Base-by-base conservation (phyloP, 208 protist genomes). In the Porcisia hertigi region DNA sequence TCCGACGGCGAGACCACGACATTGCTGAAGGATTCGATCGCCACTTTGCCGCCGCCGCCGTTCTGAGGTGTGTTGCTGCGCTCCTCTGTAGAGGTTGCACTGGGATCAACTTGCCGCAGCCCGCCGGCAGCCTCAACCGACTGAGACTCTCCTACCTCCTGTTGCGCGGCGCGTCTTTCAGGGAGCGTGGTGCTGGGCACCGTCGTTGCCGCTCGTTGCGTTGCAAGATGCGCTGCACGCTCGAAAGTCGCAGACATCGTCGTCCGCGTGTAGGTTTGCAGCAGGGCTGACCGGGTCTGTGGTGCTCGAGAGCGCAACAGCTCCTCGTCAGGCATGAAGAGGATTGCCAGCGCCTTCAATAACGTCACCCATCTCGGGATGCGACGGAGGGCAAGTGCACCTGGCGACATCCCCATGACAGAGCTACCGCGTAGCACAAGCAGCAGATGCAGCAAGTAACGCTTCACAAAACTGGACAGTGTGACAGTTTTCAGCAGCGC, bases 391-490 rank as follows among this genome's bases (percentile, higher is more conserved):
- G 93, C 76, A 30, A 82, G 63, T 1, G 76, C 66, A 5, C 82
- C 82, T 18, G 85, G 79, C 7, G 83, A 63, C 49, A 83, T 65
- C 41, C 71, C 69, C 0, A 53, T 36, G 20, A 60, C 55, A 66
- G 87, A 86, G 79, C 88, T 90, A 34, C 91, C 85, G 14, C 85
- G 88, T 4, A 96, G 49, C 6, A 94, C 85, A n/a, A 94, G 62
- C 2, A 97, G 53, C 9, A 97, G 76, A 69, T 97, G 93, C 14
- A 88, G 88, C 76, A 97, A 47, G 77, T 97, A 97, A 4, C 88
- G 91, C 54, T 73, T 69, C 23, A 96, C 91, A 30, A 81, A 43
- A 52, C 62, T 72, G 41, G 88, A 81, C n/a, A 92, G 75, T 23
- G 83, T 90, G 53, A 97, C 93, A 6, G 91, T 93, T 58, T 92